A percentile compares a stretch with the other conserved stretches of the same genome.
Conservation (phyloP, 2,329 filamentous ascomycete species). For the Fusarium gaditjirri region DNA sequence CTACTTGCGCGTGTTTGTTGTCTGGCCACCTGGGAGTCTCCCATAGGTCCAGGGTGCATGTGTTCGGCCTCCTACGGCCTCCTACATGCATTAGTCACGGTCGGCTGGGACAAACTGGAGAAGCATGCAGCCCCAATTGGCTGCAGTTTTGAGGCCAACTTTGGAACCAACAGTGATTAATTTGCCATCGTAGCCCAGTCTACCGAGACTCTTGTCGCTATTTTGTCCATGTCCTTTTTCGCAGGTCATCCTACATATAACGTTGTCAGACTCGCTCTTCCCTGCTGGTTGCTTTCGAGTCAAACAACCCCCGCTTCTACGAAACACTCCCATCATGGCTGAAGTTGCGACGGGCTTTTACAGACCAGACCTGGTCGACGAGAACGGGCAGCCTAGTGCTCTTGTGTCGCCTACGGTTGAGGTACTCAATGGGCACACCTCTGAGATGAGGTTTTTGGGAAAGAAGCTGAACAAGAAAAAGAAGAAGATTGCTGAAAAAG, state of each 20-base stretch:
- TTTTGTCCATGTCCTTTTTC: background rate
- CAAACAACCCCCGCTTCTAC: fast-evolving
- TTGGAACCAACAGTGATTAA: background rate
- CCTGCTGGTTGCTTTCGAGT: fast-evolving
- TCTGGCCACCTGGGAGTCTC: background rate
- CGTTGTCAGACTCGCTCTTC: fast-evolving
- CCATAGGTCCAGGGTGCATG: background rate
- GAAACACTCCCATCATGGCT: background rate
- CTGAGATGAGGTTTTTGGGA: fast-evolving
- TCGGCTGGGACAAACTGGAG: background rate
- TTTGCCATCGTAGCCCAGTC: background rate
- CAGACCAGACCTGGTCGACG: fast-evolving
- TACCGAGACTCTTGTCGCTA: fast-evolving
- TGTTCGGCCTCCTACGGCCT: background rate
- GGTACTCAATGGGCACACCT: fast-evolving
- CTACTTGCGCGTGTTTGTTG: fast-evolving
- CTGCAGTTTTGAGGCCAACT: background rate
- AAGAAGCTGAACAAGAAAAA: background rate
- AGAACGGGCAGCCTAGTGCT: fast-evolving
- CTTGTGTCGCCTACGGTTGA: fast-evolving
- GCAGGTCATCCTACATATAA: background rate
- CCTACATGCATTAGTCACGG: background rate
- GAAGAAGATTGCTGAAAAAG: fast-evolving
- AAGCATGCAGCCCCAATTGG: background rate
- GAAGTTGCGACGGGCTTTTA: fast-evolving